phyloP scores from a whole-genome alignment of 306 rosid genomes.

The Phaseolus lunatus region DNA sequence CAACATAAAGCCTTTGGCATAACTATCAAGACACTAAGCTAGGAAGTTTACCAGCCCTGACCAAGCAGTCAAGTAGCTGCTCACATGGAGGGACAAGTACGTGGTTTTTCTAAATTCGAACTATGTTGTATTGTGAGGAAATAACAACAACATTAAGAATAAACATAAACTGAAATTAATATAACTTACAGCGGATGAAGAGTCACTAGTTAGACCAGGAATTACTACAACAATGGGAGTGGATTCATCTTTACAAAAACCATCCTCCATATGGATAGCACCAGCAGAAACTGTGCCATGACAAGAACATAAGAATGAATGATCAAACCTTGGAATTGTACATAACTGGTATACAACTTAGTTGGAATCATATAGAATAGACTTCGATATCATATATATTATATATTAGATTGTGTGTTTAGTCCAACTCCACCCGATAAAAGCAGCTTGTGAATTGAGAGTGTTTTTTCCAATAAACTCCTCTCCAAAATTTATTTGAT shows the following conservation, averaged over 20 bases:
- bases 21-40: constrained; percentile 3
- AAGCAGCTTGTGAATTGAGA: too few relatives aligned
- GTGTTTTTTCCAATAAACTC: too few relatives aligned
- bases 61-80: constrained; percentile 6
- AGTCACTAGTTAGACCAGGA: constrained; percentile 94
- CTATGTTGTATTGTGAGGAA: not conserved
- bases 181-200: constrained; percentile 77
- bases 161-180: constrained; percentile 10
- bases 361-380: too few relatives aligned
- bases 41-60: constrained; percentile 21
- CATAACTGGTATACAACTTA: too few relatives aligned
- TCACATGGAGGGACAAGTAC: constrained; percentile 7
- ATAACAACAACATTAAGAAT: constrained; percentile 20
- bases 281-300: constrained; percentile 57
- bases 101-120: constrained; percentile 12
- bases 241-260: constrained; percentile 55
- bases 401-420: too few relatives aligned
- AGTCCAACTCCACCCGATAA: too few relatives aligned
- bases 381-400: too few relatives aligned
- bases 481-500: not conserved
- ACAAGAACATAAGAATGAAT: constrained; percentile 26
- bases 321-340: constrained; percentile 28
- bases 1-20: constrained; percentile 33
- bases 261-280: constrained; percentile 41
- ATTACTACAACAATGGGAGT: constrained; percentile 74